phyloP scores from a whole-genome alignment of 208 protist species.

The Leishmania turanica region DNA sequence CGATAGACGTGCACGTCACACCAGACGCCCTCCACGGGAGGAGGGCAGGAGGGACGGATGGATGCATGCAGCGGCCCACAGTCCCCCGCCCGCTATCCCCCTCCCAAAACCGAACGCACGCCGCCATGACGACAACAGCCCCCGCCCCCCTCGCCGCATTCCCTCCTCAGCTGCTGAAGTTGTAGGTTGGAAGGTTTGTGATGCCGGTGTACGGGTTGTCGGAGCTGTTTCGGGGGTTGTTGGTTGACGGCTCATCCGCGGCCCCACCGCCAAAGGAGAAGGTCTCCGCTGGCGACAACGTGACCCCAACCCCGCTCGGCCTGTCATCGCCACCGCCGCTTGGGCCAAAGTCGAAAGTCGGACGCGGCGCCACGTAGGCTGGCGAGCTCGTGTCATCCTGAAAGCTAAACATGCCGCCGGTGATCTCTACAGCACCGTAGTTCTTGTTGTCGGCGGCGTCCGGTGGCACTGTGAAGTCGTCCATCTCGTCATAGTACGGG shows the following conservation, averaged over 20 bases:
- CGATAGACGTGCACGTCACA: not conserved
- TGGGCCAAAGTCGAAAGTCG: slow-evolving; percentile 67
- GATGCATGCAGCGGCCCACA: not conserved
- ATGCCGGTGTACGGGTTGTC: slow-evolving; percentile 32
- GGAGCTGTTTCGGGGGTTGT: not conserved
- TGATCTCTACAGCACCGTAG: slow-evolving; percentile 43
- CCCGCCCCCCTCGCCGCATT: not conserved
- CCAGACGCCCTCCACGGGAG: not conserved
- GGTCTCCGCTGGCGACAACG: not conserved
- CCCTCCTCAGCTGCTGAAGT: slow-evolving; percentile 61
- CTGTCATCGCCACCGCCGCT: slow-evolving; percentile 20
- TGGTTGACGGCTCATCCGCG: slow-evolving; percentile 7
- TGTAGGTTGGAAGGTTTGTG: slow-evolving; percentile 57
- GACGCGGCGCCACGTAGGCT: slow-evolving; percentile 26
- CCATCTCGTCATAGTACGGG: slow-evolving; percentile 79
- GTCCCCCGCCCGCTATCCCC: not conserved
- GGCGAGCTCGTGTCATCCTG: slow-evolving; percentile 17
- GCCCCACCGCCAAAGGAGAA: slow-evolving; percentile 18
- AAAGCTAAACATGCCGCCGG: slow-evolving; percentile 32
- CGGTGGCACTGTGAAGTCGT: slow-evolving; percentile 58
- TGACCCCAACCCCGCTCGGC: slow-evolving; percentile 10
- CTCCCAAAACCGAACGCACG: not conserved
- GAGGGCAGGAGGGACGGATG: not conserved
- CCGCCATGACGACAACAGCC: not conserved
- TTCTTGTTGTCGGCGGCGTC: slow-evolving; percentile 12